Evolutionary conservation across 2,329 filamentous ascomycete genomes (phyloP).

Genomic region (Chaetothyriales sp.): DNA sequence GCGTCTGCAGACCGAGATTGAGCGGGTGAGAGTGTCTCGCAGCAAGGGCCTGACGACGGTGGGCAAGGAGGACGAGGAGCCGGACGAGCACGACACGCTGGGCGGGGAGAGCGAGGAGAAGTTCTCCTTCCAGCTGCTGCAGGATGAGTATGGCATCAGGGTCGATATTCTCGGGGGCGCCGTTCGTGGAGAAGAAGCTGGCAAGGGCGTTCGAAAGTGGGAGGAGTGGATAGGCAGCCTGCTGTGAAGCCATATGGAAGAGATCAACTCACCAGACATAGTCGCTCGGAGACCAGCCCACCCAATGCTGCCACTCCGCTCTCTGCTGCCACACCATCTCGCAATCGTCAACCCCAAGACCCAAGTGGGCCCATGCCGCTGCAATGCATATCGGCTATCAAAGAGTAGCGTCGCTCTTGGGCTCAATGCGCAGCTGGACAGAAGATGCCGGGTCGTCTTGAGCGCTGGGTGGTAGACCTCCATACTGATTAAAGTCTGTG

Average conservation of each 20-base stretch:
- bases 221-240: slow-evolving; percentile 77
- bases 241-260: slow-evolving; percentile 34
- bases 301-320: not conserved
- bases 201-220: slow-evolving; percentile 65
- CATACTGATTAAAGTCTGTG: slow-evolving; percentile 22
- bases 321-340: not conserved
- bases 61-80: slow-evolving; percentile 28
- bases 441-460: slow-evolving; percentile 8
- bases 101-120: slow-evolving; percentile 62
- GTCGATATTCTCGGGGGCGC: slow-evolving; percentile 61
- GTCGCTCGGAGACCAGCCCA: not conserved
- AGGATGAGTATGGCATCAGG: slow-evolving; percentile 57
- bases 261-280: not conserved
- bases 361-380: too few species aligned
- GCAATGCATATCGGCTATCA: not conserved
- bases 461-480: slow-evolving; percentile 10
- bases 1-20: slow-evolving; percentile 65
- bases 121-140: slow-evolving; percentile 72
- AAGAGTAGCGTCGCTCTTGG: not conserved
- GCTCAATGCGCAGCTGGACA: not conserved
- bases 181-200: slow-evolving; percentile 46
- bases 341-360: not conserved
- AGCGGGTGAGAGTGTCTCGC: slow-evolving; percentile 58
- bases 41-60: slow-evolving; percentile 52
- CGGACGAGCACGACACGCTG: slow-evolving; percentile 67